Evolutionary conservation across 139 green algal genomes (phyloP).

Genomic region (Chlorella sp.): DNA sequence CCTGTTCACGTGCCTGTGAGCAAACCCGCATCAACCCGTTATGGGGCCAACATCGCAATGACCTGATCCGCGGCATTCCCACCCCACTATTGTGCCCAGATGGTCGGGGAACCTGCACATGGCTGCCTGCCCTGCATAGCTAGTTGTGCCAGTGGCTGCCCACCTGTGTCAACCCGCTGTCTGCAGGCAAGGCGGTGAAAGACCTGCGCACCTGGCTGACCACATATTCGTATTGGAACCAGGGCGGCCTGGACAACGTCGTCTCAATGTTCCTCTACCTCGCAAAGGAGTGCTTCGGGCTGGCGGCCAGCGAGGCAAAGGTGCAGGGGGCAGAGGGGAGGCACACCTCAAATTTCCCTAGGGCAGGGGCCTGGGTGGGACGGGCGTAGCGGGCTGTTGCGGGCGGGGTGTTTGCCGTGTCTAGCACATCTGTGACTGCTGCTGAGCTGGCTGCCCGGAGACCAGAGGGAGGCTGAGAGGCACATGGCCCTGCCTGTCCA

Average conservation of each 20-base stretch:
- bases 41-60: no score
- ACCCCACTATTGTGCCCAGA: background rate
- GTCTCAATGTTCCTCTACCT: constrained; percentile 93
- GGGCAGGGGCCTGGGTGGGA: no score
- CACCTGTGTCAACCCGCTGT: background rate
- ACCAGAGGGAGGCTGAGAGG: no score
- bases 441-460: no score
- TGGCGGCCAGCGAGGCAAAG: constrained; percentile 8
- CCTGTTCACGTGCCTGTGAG: no score
- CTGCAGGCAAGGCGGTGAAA: constrained; percentile 79
- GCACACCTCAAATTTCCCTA: no score
- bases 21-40: background rate
- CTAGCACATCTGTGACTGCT: no score
- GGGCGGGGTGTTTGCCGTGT: no score
- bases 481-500: background rate
- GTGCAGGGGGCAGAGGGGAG: background rate
- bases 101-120: no score
- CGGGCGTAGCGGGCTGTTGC: background rate
- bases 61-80: no score
- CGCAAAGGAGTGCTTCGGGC: constrained; percentile 69
- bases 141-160: no score
- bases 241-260: constrained; percentile 85
- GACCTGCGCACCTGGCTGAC: constrained; percentile 97
- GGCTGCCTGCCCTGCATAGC: no score
- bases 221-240: constrained; percentile 96